Base-by-base conservation (phyloP, 2,329 filamentous ascomycete genomes). In the Colletotrichum sp. region DNA sequence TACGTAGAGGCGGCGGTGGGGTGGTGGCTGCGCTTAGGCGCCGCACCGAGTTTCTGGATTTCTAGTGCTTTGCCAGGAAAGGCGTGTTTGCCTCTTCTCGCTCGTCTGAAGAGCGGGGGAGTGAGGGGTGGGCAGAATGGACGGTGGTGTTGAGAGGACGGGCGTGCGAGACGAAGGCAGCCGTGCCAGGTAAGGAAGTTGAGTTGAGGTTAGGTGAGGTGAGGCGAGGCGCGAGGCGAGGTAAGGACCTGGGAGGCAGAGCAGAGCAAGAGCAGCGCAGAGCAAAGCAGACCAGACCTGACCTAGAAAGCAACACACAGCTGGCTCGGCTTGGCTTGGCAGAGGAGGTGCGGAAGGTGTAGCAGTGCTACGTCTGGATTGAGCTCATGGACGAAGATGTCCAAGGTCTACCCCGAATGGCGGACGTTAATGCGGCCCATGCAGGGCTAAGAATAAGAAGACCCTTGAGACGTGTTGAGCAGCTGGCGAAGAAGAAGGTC, bases 21-120 rank as follows among this genome's bases (percentile, higher is more conserved):
- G 74, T 68, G 74, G 74, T 76, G 70, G 74, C 71, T 76, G 71
- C 74, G 74, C 74, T 76, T 76, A 65, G 74, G 71, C 74, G 65
- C 70, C 44, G 65, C 74, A 76, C 74, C 74, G 74, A 64, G 64
- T 71, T 69, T 76, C 70, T 76, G 59, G 59, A 74, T 65, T 36
- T 63, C 70, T 76, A 74, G 74, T 76, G 65, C 74, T 55, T 65
- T 71, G 59, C 68, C 26, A 69, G 49, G 74, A 60, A 52, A 68
- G 34, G 65, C 52, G 26, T 55, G 36, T 73, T 49, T 57, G 59
- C 39, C 59, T 69, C 74, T 74, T 73, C 64, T 57, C 44, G 44
- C 39, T 60, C 64, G 44, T 69, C 69, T 59, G 70, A 69, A 60
- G 59, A 74, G 70, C 59, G 64, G 70, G 70, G 55, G 65, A 73